Evolutionary conservation across 208 protist genomes (phyloP).

Genomic region (Wallacemonas sp.): DNA sequence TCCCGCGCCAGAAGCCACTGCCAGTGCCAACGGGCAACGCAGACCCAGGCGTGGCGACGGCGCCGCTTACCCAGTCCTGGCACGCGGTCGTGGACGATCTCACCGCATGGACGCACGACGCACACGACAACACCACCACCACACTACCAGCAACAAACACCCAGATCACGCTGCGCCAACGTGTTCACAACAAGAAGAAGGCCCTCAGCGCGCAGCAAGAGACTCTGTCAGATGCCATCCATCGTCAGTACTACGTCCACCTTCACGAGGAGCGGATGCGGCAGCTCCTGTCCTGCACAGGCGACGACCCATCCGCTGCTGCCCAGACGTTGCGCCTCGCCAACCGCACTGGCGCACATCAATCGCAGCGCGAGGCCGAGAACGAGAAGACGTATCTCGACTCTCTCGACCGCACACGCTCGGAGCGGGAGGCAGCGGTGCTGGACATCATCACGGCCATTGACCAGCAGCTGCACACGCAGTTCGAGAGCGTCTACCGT

Average conservation of each 20-base stretch:
- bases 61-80: not conserved
- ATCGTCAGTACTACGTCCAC: slow-evolving; percentile 26
- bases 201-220: slow-evolving; percentile 2
- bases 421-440: slow-evolving; percentile 29
- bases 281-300: slow-evolving; percentile 23
- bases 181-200: not conserved
- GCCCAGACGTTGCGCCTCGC: too few species aligned
- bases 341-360: not conserved
- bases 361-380: not conserved
- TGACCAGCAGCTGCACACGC: slow-evolving; percentile 29
- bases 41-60: not conserved
- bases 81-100: not conserved
- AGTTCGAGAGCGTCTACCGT: slow-evolving; percentile 21
- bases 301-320: not conserved
- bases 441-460: slow-evolving; percentile 29
- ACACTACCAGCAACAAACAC: too few species aligned
- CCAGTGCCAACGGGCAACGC: not conserved
- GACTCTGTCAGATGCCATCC: slow-evolving; percentile 21
- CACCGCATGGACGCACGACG: not conserved
- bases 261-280: slow-evolving; percentile 39
- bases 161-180: slow-evolving; percentile 16
- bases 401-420: slow-evolving; percentile 21
- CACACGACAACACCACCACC: too few species aligned
- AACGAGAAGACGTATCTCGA: slow-evolving; percentile 24
- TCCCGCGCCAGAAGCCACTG: not conserved